These are phyloP conservation scores for Vitis hybrid DNA, from an alignment of 177 flowering plant species.

Conservation along the genomic window DNA sequence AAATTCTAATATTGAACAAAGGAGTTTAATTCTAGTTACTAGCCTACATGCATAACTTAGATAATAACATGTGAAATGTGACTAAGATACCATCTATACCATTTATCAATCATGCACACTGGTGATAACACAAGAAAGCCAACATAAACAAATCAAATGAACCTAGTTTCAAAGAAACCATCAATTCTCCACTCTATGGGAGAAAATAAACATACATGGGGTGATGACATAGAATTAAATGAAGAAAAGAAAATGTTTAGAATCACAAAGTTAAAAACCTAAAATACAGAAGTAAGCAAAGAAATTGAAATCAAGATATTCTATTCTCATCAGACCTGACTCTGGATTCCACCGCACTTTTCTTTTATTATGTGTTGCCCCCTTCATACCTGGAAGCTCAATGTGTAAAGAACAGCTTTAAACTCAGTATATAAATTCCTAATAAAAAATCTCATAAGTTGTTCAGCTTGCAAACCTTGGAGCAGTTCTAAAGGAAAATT, in stretches of 20 bases:
- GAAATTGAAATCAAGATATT: background rate
- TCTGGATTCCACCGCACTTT: constrained; percentile 39
- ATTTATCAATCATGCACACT: background rate
- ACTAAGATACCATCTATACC: too few relatives aligned
- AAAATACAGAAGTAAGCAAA: constrained; percentile 3
- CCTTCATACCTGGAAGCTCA: constrained; percentile 14
- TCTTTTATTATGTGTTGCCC: constrained; percentile 17
- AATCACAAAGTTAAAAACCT: background rate
- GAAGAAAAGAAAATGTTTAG: background rate
- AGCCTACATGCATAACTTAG: too few relatives aligned
- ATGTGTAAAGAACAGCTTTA: background rate
- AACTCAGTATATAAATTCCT: background rate
- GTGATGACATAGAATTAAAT: background rate
- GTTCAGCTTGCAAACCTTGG: constrained; percentile 24
- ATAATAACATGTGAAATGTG: too few relatives aligned
- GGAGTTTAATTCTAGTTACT: too few relatives aligned
- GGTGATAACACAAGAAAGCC: background rate
- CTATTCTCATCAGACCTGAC: constrained; percentile 26
- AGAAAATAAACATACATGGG: background rate
- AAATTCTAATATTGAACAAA: too few relatives aligned
- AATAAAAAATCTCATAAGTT: background rate
- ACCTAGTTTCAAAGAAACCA: too few relatives aligned
- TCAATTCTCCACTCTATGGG: background rate
- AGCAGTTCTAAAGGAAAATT: constrained; percentile 37
- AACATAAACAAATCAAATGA: too few relatives aligned